phyloP scores from a whole-genome alignment of 73 alveolate genomes.

The Paramecium tetraurelia region DNA sequence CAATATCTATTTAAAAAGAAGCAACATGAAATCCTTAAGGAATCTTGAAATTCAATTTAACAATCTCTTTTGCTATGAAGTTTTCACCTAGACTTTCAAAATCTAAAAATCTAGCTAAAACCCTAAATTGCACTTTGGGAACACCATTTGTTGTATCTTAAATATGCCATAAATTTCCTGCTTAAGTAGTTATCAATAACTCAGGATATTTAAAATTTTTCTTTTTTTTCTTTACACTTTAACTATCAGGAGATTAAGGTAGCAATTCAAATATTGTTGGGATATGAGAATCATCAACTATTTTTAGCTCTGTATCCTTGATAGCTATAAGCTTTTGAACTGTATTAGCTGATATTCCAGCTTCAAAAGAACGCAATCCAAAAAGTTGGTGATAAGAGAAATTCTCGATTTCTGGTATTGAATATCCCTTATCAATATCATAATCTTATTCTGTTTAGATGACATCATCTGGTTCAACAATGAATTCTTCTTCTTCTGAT shows the following conservation, averaged over 20 bases:
- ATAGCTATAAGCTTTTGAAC: background rate
- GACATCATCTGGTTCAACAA: background rate
- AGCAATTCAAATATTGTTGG: background rate
- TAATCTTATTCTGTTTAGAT: background rate
- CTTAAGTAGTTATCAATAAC: background rate
- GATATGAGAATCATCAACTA: background rate
- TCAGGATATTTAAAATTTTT: conserved; percentile 6
- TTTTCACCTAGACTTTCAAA: background rate
- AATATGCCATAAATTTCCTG: conserved; percentile 40
- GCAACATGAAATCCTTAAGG: background rate
- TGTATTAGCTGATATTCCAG: conserved; percentile 17
- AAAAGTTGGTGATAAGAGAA: background rate
- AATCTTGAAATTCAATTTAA: background rate
- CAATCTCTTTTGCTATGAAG: background rate
- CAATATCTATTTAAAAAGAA: background rate
- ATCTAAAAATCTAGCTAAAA: background rate
- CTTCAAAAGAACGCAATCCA: background rate
- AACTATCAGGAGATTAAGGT: background rate
- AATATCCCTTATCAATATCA: background rate
- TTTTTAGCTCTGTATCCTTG: background rate
- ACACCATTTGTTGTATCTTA: background rate
- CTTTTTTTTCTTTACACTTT: background rate
- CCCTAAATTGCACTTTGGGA: conserved; percentile 2
- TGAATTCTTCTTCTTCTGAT: background rate
- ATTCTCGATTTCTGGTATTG: background rate